These are phyloP conservation scores for Tulasnella sp. DNA, from an alignment of 768 basidiomycete genomes.

Conservation along the genomic window DNA sequence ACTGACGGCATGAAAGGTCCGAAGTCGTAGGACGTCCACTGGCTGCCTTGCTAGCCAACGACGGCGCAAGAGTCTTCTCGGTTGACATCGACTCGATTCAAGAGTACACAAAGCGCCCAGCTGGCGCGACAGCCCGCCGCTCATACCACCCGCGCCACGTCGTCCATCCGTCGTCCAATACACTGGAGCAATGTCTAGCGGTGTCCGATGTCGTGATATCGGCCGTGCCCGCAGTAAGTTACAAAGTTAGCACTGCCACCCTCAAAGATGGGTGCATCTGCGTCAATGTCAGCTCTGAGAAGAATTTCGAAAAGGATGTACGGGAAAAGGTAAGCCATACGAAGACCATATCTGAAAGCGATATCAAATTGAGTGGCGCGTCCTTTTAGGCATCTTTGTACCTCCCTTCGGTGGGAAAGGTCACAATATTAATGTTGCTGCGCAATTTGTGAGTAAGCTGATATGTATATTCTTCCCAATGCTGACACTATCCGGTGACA, in stretches of 20 bases:
- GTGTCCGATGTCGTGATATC: slow-evolving; percentile 88
- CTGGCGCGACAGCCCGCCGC: slow-evolving; percentile 30
- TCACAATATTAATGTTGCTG: slow-evolving; percentile 95
- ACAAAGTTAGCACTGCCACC: slow-evolving; percentile 81
- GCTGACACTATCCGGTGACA: not conserved
- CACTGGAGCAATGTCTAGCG: slow-evolving; percentile 67
- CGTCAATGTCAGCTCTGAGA: slow-evolving; percentile 85
- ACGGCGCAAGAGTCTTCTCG: slow-evolving; percentile 90
- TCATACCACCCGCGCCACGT: slow-evolving; percentile 73
- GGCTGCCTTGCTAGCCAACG: slow-evolving; percentile 91
- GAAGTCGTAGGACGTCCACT: slow-evolving; percentile 96
- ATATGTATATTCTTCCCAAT: not conserved
- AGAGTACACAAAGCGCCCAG: slow-evolving; percentile 90
- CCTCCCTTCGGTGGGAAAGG: slow-evolving; percentile 92
- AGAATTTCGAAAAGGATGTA: slow-evolving; percentile 92
- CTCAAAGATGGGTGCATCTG: slow-evolving; percentile 92
- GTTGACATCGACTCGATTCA: slow-evolving; percentile 93
- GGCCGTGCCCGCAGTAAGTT: slow-evolving; percentile 73
- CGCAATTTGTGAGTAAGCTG: slow-evolving; percentile 64
- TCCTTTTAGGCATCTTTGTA: slow-evolving; percentile 71
- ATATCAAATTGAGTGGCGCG: not conserved
- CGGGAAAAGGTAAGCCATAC: slow-evolving; percentile 60
- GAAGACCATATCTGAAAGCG: not conserved
- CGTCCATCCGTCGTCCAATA: slow-evolving; percentile 52
- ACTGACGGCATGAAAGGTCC: slow-evolving; percentile 39